phyloP scores from a whole-genome alignment of 495 filamentous ascomycete species.

The Pyronema domesticum region DNA sequence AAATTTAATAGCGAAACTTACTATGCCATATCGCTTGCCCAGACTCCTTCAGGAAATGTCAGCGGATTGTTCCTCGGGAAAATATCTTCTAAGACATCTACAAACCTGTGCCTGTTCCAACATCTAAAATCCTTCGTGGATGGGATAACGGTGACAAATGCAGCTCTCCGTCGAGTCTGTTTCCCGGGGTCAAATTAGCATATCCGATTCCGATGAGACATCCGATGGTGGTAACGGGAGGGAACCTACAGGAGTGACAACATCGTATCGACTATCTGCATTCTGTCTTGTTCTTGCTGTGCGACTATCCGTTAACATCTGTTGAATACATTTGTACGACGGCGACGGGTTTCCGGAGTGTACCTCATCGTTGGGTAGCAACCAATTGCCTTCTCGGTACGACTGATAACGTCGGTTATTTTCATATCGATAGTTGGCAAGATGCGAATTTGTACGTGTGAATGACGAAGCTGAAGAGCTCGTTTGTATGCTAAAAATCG shows the following conservation, averaged over 20 bases:
- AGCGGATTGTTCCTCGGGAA: not conserved
- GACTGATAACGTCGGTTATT: slow-evolving; percentile 21
- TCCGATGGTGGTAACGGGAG: not conserved
- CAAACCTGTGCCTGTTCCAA: slow-evolving; percentile 20
- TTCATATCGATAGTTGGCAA: slow-evolving; percentile 20
- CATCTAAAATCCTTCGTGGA: slow-evolving; percentile 18
- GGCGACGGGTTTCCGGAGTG: not conserved
- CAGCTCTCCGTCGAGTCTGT: slow-evolving; percentile 16
- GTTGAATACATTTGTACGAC: not conserved
- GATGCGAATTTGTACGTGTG: not conserved
- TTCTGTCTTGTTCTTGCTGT: slow-evolving; percentile 21
- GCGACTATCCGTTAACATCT: not conserved
- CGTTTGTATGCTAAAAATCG: not conserved
- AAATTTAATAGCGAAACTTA: slow-evolving; percentile 5
- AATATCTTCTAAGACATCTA: not conserved
- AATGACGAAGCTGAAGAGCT: slow-evolving; percentile 1
- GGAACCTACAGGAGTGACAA: slow-evolving; percentile 13
- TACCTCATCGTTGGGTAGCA: slow-evolving; percentile 22
- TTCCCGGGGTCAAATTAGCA: not conserved
- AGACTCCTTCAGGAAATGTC: slow-evolving; percentile 8
- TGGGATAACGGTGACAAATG: slow-evolving; percentile 17
- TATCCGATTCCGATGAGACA: not conserved
- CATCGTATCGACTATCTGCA: slow-evolving; percentile 22
- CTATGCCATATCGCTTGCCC: slow-evolving; percentile 23
- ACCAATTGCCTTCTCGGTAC: slow-evolving; percentile 21